These are phyloP conservation scores for Carex pumila DNA, from an alignment of 176 grass and related monocot genomes.

Conservation along the genomic window DNA sequence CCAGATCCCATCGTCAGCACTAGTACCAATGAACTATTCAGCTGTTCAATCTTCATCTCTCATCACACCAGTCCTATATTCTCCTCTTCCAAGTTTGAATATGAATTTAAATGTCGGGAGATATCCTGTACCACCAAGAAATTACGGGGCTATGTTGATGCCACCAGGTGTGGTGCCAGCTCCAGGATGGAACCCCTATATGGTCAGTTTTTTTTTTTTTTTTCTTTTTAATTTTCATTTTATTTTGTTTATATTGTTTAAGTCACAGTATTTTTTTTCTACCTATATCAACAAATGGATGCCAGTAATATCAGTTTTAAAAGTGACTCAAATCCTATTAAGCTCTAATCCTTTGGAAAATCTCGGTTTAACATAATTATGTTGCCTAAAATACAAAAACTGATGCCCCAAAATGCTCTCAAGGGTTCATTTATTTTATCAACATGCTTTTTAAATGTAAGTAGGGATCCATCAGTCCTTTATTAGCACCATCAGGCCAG, in stretches of 20 bases:
- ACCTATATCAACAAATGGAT: not conserved
- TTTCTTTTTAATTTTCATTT: slow-evolving; percentile 25
- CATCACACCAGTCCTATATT: slow-evolving; percentile 51
- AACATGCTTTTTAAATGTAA: not conserved
- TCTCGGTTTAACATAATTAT: not conserved
- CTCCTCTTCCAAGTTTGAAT: slow-evolving; percentile 46
- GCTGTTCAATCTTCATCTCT: slow-evolving; percentile 37
- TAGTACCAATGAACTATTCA: slow-evolving; percentile 45
- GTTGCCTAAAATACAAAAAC: not conserved
- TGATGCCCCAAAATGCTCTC: not conserved
- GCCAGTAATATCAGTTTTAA: not conserved
- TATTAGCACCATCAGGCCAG: slow-evolving; percentile 20
- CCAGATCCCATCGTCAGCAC: slow-evolving; percentile 38
- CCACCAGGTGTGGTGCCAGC: slow-evolving; percentile 59
- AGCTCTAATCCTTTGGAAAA: not conserved
- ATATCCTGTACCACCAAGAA: slow-evolving; percentile 57
- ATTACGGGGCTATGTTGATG: slow-evolving; percentile 71
- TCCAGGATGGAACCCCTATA: slow-evolving; percentile 87
- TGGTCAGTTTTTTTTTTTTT: slow-evolving; percentile 37
- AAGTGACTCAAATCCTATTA: not conserved
- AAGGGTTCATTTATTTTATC: not conserved
- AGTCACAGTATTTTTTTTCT: not conserved
- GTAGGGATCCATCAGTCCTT: slow-evolving; percentile 27
- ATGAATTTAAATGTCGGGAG: slow-evolving; percentile 31
- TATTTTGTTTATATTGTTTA: slow-evolving; percentile 13